These are phyloP conservation scores for Fusarium sp. DNA, from an alignment of 2,329 filamentous ascomycete genomes.

Conservation along the genomic window DNA sequence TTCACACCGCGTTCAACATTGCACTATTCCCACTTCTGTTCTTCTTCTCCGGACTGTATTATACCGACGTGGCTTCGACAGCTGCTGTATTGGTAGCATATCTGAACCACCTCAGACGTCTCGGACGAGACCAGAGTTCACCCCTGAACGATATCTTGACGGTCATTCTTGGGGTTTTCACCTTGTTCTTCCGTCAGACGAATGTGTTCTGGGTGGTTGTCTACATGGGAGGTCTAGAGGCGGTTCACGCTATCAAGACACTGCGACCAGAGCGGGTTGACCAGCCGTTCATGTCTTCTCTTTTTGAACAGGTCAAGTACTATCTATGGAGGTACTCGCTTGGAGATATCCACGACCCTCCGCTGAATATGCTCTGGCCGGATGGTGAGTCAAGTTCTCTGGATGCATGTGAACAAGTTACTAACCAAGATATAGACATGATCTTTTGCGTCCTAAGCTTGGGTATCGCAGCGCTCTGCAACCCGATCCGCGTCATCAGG, in stretches of 20 bases:
- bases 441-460: conserved; percentile 72
- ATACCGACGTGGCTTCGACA: conserved; percentile 90
- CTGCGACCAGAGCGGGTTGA: conserved; percentile 50
- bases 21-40: conserved; percentile 89
- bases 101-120: conserved; percentile 62
- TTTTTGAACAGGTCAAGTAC: conserved; percentile 51
- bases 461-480: conserved; percentile 65
- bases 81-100: conserved; percentile 79
- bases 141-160: conserved; percentile 56
- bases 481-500: conserved; percentile 58
- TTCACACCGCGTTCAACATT: conserved; percentile 80
- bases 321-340: conserved; percentile 58
- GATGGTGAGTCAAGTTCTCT: conserved; percentile 56
- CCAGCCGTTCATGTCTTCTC: conserved; percentile 47
- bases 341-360: conserved; percentile 67
- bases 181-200: conserved; percentile 88
- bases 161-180: conserved; percentile 69
- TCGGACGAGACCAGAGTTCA: conserved; percentile 49
- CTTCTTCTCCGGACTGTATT: conserved; percentile 96
- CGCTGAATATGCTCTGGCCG: conserved; percentile 59
- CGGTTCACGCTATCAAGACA: conserved; percentile 62
- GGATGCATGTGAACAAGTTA: not conserved
- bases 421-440: conserved; percentile 58
- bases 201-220: conserved; percentile 96
- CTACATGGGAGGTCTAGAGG: conserved; percentile 75